Percentiles rank a stretch among this genome's conserved stretches.
phyloP scores from a whole-genome alignment of 441 rosid species.

The Monsonia emarginata region DNA sequence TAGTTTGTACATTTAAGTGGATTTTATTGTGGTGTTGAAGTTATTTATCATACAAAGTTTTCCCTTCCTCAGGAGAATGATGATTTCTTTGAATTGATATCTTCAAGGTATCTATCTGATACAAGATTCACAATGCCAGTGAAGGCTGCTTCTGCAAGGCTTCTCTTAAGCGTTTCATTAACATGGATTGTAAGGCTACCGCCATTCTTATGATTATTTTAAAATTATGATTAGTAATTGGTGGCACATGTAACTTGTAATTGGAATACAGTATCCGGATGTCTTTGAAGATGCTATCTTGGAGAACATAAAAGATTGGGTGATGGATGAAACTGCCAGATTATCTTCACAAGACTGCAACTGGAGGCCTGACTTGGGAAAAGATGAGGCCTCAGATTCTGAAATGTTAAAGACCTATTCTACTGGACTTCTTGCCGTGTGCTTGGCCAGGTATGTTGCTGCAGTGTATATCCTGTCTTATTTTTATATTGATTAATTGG shows the following conservation, averaged over 20 bases:
- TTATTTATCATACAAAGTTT: slow-evolving; percentile 10
- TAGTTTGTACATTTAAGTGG: neutral
- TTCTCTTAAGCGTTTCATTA: slow-evolving; percentile 64
- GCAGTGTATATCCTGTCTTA: neutral
- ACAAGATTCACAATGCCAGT: slow-evolving; percentile 54
- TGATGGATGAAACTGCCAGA: slow-evolving; percentile 57
- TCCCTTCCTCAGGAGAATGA: slow-evolving; percentile 64
- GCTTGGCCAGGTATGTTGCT: slow-evolving; percentile 57
- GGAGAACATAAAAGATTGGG: slow-evolving; percentile 81
- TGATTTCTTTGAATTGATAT: slow-evolving; percentile 86
- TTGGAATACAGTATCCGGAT: slow-evolving; percentile 62
- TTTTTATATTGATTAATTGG: slow-evolving; percentile 8
- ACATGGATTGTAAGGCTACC: slow-evolving; percentile 60
- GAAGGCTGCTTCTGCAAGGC: slow-evolving; percentile 84
- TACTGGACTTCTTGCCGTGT: slow-evolving; percentile 86
- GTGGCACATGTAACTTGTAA: slow-evolving; percentile 16
- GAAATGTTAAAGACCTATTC: slow-evolving; percentile 84
- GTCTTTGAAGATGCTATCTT: slow-evolving; percentile 72
- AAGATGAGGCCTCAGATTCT: slow-evolving; percentile 58
- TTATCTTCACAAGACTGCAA: slow-evolving; percentile 43
- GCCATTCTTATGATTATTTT: neutral
- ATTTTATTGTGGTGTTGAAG: neutral
- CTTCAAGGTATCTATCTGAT: slow-evolving; percentile 77
- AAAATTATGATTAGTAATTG: neutral
- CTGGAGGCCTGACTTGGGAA: slow-evolving; percentile 34